Base-by-base conservation (phyloP, 1,284 basidiomycete species). In the Tilletia caries region DNA sequence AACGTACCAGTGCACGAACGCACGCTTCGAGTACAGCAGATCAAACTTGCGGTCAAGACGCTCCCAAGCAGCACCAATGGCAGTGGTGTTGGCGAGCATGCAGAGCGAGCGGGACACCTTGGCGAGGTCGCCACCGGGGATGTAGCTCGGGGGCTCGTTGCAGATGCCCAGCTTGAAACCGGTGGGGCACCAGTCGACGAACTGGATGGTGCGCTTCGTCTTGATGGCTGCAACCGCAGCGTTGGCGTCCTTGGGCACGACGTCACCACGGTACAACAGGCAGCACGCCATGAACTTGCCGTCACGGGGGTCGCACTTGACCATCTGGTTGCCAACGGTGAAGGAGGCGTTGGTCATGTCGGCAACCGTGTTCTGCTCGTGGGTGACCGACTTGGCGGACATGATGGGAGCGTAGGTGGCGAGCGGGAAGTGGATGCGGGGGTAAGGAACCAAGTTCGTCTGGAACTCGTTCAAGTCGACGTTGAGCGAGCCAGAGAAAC, bases 261-360 rank as follows among this genome's bases (percentile, higher is more conserved):
- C 94, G 84, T 98, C 95, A 79, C 95, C 95, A 83, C 95, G 92
- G 84, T 85, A 85, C 68, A 85, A 81, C 64, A 85, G 79, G 67
- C 84, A 85, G 77, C 85, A 86, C 58, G 85, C 85, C 93, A 88
- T 98, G 87, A 98, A 98, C 90, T 98, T 98, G 76, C 85, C 84
- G 70, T 84, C 82, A 48, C 82, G 80, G 25, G 83, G 83, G 74
- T 84, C 83, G 64, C 83, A 83, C 79, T 83, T 80, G 75, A 85
- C 95, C 95, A 98, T 95, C 86, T 98, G 95, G 87, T 95, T 96
- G 76, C 93, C 94, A 75, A 89, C 88, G 87, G 98, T 95, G 86
- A 98, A 98, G 87, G 93, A 96, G 70, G 94, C 91, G 87, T 92
- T 94, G 75, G 95, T 98, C 93, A 98, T 97, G 84, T 98, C 95